Percentiles rank a stretch among this genome's conserved stretches.
phyloP scores from a whole-genome alignment of 176 grass and related monocot species.

The Oryza officinalis region DNA sequence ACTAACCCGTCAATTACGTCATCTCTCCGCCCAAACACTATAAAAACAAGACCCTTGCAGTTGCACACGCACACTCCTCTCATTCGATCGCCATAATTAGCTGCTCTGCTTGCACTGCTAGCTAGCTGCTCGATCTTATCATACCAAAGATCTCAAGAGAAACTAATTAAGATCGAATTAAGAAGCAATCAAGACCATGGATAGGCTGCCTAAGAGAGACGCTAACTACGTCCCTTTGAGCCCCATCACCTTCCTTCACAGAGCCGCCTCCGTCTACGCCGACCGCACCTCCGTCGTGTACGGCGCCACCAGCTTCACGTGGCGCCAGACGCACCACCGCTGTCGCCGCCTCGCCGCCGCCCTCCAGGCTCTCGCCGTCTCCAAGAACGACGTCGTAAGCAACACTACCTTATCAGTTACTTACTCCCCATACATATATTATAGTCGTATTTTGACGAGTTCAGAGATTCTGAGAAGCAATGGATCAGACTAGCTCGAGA shows the following conservation, averaged over 20 bases:
- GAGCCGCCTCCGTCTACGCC: slow-evolving; percentile 50
- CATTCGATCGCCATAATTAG: background rate
- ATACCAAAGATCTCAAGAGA: background rate
- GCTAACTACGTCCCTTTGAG: slow-evolving; percentile 49
- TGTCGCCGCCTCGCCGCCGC: slow-evolving; percentile 55
- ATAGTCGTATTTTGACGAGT: too few species aligned
- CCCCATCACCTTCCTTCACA: slow-evolving; percentile 53
- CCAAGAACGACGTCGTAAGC: slow-evolving; percentile 58
- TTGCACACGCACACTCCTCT: background rate
- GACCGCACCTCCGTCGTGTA: slow-evolving; percentile 50
- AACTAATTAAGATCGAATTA: background rate
- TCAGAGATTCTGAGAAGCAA: too few species aligned
- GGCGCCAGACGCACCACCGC: slow-evolving; percentile 50
- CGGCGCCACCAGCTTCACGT: slow-evolving; percentile 45
- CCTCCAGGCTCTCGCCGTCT: slow-evolving; percentile 40
- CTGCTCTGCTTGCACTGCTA: background rate
- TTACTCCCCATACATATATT: too few species aligned
- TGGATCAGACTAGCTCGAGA: too few species aligned
- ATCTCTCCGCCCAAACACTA: background rate
- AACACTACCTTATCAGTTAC: too few species aligned
- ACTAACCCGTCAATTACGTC: background rate
- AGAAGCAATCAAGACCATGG: slow-evolving; percentile 28
- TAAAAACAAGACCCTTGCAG: background rate
- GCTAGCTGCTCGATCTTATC: background rate
- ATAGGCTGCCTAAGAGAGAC: slow-evolving; percentile 35